phyloP scores from a whole-genome alignment of 768 basidiomycete genomes.

The Mycena albidolilacea region DNA sequence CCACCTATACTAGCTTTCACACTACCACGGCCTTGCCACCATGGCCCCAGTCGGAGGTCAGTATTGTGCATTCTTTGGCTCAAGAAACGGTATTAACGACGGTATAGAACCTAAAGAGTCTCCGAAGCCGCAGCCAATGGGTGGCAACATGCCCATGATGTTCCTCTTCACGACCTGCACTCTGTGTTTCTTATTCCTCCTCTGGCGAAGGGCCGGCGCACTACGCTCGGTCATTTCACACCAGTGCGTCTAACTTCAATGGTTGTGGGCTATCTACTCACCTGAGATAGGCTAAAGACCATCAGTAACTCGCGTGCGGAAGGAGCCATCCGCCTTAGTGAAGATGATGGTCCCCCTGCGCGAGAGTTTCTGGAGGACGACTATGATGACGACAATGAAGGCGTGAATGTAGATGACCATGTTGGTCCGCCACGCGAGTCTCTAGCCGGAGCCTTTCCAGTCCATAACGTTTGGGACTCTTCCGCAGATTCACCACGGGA shows the following conservation, averaged over 20 bases:
- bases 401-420: conserved; percentile 29
- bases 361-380: conserved; percentile 74
- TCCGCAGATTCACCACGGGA: neutral
- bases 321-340: conserved; percentile 76
- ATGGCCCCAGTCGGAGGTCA: conserved; percentile 28
- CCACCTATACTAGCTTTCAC: neutral
- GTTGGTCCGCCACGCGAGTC: neutral
- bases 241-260: conserved; percentile 57
- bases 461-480: neutral
- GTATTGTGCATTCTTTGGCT: neutral
- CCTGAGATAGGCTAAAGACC: conserved; percentile 65
- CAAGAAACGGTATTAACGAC: neutral
- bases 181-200: conserved; percentile 69
- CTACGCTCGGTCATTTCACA: conserved; percentile 74
- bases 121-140: conserved; percentile 76
- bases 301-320: conserved; percentile 62
- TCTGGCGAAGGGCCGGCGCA: conserved; percentile 73
- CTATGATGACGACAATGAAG: conserved; percentile 65
- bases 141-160: conserved; percentile 66
- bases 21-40: too few relatives aligned
- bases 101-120: conserved; percentile 69
- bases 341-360: conserved; percentile 82
- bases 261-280: conserved; percentile 1
- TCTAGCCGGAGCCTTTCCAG: neutral
- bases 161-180: conserved; percentile 72